Conservation (phyloP, 1,284 basidiomycete species). For the Pulchroboletus neoregius region DNA sequence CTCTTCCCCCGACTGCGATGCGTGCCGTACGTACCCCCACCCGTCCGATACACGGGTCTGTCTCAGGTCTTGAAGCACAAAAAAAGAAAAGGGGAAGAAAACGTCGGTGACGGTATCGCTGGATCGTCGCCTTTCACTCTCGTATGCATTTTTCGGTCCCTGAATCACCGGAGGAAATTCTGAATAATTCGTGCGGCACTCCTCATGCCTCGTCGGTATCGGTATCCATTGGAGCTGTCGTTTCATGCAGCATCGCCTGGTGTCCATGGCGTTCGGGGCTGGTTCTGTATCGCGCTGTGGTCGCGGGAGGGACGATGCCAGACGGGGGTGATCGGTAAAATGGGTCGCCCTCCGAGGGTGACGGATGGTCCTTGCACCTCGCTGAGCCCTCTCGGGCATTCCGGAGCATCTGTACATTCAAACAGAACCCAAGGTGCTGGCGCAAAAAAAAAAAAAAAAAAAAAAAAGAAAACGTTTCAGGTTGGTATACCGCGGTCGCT, state of each 20-base stretch:
- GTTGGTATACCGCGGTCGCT: slow-evolving; percentile 3
- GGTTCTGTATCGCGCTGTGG: not conserved
- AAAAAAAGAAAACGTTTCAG: not conserved
- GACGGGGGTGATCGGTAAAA: not conserved
- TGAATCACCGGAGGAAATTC: not conserved
- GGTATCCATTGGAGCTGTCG: slow-evolving; percentile 1
- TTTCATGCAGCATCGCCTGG: slow-evolving; percentile 12
- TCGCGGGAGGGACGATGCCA: not conserved
- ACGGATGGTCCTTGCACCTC: not conserved
- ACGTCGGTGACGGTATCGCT: not conserved
- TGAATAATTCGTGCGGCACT: not conserved
- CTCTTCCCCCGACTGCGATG: slow-evolving; percentile 1
- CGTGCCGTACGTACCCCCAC: not conserved
- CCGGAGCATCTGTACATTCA: no score
- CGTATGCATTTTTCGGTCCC: not conserved
- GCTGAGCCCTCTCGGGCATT: no score
- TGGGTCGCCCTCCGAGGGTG: not conserved
- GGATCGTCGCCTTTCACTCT: not conserved
- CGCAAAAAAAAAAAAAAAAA: no score
- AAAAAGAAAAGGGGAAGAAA: not conserved
- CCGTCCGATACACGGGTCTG: slow-evolving; percentile 5
- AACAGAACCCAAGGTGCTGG: no score
- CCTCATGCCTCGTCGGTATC: not conserved
- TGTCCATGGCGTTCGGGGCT: slow-evolving; percentile 4
- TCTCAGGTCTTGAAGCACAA: slow-evolving; percentile 12